Base-by-base conservation (phyloP, 805 yeast species). In the Ogataea trehaloabstinens region DNA sequence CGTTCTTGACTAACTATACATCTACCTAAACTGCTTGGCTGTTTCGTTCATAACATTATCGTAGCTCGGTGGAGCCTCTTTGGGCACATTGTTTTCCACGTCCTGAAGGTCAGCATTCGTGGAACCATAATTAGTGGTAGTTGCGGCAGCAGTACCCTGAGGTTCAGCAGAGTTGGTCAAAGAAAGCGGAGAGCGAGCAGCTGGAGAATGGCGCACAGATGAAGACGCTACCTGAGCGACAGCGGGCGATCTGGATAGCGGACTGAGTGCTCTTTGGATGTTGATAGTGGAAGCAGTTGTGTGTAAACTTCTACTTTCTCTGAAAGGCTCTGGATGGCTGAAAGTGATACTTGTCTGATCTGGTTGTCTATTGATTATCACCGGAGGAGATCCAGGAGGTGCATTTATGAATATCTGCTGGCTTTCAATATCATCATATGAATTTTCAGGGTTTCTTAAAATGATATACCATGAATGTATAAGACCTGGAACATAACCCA, bases 401-500 rank as follows among this genome's bases (percentile, higher is more conserved):
- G 53, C 33, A 12, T 46, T 52, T 19, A 58, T 50, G 33, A 55
- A 42, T 13, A 60, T 49, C 32, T 59, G 63, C 38, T 50, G 48
- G 53, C 63, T 41, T 34, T 49, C 54, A 4, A 49, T 11, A 36
- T 59, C 61, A 19, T 58, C 60, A 20, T 44, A 42, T 3, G 31
- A 5, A 35, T 20, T 16, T 19, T 53, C 53, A 8, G 86, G 85
- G 47, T 78, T 73, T 33, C 62, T 60, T 41, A 78, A 64, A 39
- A 84, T 81, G 41, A 84, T 74, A 57, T 80, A 84, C 61, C 81
- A 70, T 4, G 85, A 70, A 58, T 84, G 91, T 31, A 83, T 60
- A 35, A 82, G 64, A 3, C 89, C 89, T 0, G 91, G 91, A 41
- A 84, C 61, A 57, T 74, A 79, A 2, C 89, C 86, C 22, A 83